A percentile compares a stretch with the other conserved stretches of the same genome.
Evolutionary conservation across 208 protist species (phyloP).

Genomic region (Leishmania tropica): DNA sequence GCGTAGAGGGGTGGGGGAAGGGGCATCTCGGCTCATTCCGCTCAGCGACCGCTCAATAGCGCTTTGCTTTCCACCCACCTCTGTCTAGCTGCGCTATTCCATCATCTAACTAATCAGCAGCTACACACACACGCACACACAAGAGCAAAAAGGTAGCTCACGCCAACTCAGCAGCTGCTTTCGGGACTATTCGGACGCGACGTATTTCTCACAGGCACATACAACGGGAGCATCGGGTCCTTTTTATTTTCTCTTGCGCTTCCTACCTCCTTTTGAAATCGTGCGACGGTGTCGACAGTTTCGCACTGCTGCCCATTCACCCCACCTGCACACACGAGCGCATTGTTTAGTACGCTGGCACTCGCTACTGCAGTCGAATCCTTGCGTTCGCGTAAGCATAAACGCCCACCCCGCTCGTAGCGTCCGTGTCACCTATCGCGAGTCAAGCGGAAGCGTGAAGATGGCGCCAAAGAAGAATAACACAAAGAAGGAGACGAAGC

Average conservation of each 20-base stretch:
- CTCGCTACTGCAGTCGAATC: background rate
- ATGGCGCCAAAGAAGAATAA: constrained; percentile 70
- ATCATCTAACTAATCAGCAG: background rate
- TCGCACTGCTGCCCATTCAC: background rate
- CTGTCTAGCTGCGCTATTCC: background rate
- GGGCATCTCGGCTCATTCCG: background rate
- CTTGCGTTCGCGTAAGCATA: background rate
- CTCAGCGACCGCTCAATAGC: background rate
- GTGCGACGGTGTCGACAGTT: background rate
- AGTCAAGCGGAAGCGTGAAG: background rate
- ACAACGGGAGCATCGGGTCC: background rate
- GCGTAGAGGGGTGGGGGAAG: background rate
- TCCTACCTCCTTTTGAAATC: background rate
- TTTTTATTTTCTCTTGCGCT: background rate
- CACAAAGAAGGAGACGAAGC: constrained; percentile 47
- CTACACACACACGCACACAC: background rate
- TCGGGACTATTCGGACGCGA: background rate
- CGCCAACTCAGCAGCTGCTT: background rate
- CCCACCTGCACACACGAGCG: background rate
- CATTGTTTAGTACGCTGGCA: background rate
- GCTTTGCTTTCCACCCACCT: background rate
- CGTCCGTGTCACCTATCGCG: background rate
- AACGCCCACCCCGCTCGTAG: background rate
- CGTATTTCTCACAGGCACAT: background rate
- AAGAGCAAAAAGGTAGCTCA: constrained; percentile 3